phyloP scores from a whole-genome alignment of 2,329 filamentous ascomycete species.

The Clarireedia hainanense region DNA sequence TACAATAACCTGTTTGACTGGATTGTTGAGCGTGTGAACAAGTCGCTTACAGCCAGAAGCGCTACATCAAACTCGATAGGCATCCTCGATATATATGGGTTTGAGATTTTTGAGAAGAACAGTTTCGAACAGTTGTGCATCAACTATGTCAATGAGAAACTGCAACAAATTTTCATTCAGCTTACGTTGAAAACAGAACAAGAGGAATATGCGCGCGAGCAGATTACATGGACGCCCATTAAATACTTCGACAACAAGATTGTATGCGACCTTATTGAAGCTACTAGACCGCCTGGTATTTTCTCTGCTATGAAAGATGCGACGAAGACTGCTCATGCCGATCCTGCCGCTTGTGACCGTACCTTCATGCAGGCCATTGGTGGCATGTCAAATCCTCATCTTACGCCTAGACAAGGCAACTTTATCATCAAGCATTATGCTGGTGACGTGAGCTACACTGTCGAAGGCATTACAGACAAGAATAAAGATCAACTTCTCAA shows the following conservation, averaged over 20 bases:
- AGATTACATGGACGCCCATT: conserved; percentile 98
- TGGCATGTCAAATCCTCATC: conserved; percentile 83
- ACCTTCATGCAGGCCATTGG: conserved; percentile 93
- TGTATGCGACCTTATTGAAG: conserved; percentile 94
- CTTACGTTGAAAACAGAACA: conserved; percentile 94
- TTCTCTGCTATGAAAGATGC: conserved; percentile 97
- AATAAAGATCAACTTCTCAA: conserved; percentile 98
- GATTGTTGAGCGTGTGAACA: conserved; percentile 91
- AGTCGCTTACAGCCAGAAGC: conserved; percentile 73
- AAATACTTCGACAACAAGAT: conserved; percentile 99
- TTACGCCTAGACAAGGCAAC: conserved; percentile 85
- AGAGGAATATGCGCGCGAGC: conserved; percentile 90
- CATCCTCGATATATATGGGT: conserved; percentile 97
- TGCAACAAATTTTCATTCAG: conserved; percentile 99
- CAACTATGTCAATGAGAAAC: conserved; percentile 99
- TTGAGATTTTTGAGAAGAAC: conserved; percentile 99
- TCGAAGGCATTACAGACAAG: conserved; percentile 98
- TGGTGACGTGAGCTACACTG: conserved; percentile 88
- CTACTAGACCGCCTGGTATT: conserved; percentile 79
- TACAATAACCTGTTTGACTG: conserved; percentile 98
- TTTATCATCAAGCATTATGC: conserved; percentile 99
- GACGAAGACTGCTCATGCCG: conserved; percentile 95
- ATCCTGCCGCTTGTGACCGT: conserved; percentile 86
- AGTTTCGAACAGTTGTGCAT: conserved; percentile 99
- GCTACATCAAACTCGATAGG: conserved; percentile 78